Base-by-base conservation (phyloP, 345 rosid species). In the Laguncularia racemosa region DNA sequence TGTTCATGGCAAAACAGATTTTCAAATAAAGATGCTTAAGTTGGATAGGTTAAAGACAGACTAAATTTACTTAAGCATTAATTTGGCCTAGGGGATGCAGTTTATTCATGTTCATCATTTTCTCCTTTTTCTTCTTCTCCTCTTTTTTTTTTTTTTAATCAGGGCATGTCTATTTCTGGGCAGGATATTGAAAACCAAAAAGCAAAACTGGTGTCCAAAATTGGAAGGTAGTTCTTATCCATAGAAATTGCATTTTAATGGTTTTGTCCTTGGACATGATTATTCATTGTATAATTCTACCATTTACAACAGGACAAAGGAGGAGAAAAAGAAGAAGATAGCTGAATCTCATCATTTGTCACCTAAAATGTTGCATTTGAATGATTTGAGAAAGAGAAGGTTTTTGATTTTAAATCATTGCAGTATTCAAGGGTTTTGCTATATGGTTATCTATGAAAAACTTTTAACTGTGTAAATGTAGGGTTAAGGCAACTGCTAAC, bases 171-270 rank as follows among this genome's bases (percentile, higher is more conserved):
- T 14, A 53, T 63, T 59, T 50, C 12, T 70, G 49, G 52, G 23
- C 73, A 84, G 82, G 75, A 79, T 57, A 67, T 66, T 59, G 71
- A 72, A 60, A 76, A 60, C 53, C 61, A 44, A 52, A 65, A 50
- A 56, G 56, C 76, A 38, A 85, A 76, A 60, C 48, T 51, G 56
- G 63, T 73, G 61, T 33, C n/a, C 52, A 76, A 48, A 57, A 65
- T 50, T 51, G 73, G 65, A 71, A 81, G 93, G 97, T 91, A 79
- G 28, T 56, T 50, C 4, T 16, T 51, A 13, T 50, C 65, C 51
- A 46, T 63, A 53, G 57, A 57, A 54, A 17, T 26, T 54, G 48
- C 20, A 46, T 17, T 44, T 20, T 23, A 20, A 19, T 53, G 23
- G 28, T 45, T 60, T 15, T 46, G 45, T 46, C 23, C 50, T 48